Base-by-base conservation (phyloP, 106 monocot species). In the Narthecium ossifragum region DNA sequence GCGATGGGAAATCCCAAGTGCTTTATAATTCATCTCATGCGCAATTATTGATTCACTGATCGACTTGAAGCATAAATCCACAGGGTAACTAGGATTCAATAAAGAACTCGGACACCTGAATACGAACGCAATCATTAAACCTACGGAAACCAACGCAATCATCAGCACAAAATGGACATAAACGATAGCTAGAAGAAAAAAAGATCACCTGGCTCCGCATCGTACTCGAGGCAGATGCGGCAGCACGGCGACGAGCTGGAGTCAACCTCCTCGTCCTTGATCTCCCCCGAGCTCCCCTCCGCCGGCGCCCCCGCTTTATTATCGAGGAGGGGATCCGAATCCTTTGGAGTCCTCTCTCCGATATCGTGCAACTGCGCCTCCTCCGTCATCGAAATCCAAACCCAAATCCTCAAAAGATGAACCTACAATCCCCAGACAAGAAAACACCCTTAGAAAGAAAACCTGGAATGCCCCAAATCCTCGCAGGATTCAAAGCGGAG, bases 181-280 rank as follows among this genome's bases (percentile, higher is more conserved):
- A n/a, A n/a, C n/a, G n/a, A n/a, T n/a, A n/a, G n/a, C 9, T 29
- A 56, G 15, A 53, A 53, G 34, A 6, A 61, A 25, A 20, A 5
- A 32, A 58, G 21, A 8, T 66, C 32, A 85, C 82, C 82, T 34
- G 74, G 74, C 41, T 83, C 75, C n/a, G 45, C 45, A 36, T 80
- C 85, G 56, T 50, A 63, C 51, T 94, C 93, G 28, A 94, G 93
- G 75, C 93, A 94, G 50, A 94, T 89, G 28, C 93, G 79, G 62
- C 93, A 94, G 54, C 85, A 89, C 8, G 80, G 74, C 10, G 64
- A 50, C 31, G 89, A 75, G 32, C 46, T 46, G 4, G 77, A 49
- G 37, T 93, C 93, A 46, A 79, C 62, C 41, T 88, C 93, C 55
- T 73, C 86, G 34, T 78, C 80, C 38, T 63, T 65, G 24, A 77